A percentile compares a stretch with the other conserved stretches of the same genome.
Evolutionary conservation across 2,329 filamentous ascomycete species (phyloP).

Genomic region (Hymenoscyphus linearis): DNA sequence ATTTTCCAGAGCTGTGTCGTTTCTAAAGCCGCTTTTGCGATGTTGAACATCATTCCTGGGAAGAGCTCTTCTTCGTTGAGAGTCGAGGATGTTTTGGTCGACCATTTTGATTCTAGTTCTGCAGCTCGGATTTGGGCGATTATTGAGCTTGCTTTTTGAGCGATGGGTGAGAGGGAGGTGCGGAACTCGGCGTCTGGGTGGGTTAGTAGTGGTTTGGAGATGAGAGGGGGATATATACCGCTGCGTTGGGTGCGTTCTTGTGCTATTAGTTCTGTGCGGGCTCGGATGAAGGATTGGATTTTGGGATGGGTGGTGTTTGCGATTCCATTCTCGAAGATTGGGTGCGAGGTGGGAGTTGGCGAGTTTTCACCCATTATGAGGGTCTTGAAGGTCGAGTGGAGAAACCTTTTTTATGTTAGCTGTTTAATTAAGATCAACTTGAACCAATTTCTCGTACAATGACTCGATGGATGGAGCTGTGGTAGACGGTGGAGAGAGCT

Average conservation of each 20-base stretch:
- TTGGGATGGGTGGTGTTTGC: not conserved
- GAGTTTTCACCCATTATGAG: not conserved
- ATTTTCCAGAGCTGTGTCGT: slow-evolving; percentile 77
- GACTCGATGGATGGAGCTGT: not conserved
- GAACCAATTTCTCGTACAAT: no score
- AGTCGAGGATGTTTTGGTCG: slow-evolving; percentile 59
- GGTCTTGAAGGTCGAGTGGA: not conserved
- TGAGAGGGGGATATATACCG: slow-evolving; percentile 9
- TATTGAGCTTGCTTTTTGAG: slow-evolving; percentile 68
- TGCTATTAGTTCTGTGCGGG: slow-evolving; percentile 5
- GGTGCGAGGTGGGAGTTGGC: not conserved
- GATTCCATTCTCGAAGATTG: not conserved
- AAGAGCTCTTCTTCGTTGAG: slow-evolving; percentile 61
- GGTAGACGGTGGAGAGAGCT: not conserved
- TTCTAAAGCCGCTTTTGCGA: slow-evolving; percentile 77
- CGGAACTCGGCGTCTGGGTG: slow-evolving; percentile 61
- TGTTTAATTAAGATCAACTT: not conserved
- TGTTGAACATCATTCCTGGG: slow-evolving; percentile 85
- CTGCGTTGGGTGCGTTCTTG: slow-evolving; percentile 19
- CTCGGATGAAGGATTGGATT: slow-evolving; percentile 2
- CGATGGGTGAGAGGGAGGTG: slow-evolving; percentile 68
- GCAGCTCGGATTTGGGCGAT: slow-evolving; percentile 70
- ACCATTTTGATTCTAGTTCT: slow-evolving; percentile 73
- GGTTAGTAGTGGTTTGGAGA: slow-evolving; percentile 40
- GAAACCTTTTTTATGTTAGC: no score